These are phyloP conservation scores for Colletotrichum lupini DNA, from an alignment of 2,329 filamentous ascomycete species.

Conservation along the genomic window DNA sequence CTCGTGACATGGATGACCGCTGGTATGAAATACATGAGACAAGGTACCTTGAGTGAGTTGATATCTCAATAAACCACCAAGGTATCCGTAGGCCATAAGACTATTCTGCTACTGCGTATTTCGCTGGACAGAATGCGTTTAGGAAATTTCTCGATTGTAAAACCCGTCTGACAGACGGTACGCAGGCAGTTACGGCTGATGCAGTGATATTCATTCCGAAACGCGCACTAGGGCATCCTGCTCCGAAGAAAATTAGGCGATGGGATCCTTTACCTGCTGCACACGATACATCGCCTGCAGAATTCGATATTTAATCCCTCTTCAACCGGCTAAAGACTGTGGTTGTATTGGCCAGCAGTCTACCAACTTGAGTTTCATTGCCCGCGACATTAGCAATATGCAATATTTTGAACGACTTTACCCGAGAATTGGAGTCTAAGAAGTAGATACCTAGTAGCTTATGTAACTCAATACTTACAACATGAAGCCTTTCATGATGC, in stretches of 20 bases:
- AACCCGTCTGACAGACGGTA: background rate
- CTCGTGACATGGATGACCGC: constrained; percentile 5
- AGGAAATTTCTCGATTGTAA: background rate
- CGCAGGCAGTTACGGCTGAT: background rate
- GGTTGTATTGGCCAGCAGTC: background rate
- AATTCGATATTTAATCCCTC: background rate
- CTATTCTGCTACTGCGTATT: background rate
- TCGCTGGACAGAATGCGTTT: too few relatives aligned
- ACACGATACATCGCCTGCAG: background rate
- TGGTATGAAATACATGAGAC: background rate
- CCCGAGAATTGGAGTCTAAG: background rate
- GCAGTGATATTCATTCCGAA: background rate
- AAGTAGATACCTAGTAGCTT: too few relatives aligned
- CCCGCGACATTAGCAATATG: background rate
- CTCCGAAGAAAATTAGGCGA: background rate
- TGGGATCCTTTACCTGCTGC: background rate
- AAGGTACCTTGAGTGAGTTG: background rate
- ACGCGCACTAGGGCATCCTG: background rate
- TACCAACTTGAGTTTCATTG: constrained; percentile 4
- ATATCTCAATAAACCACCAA: too few relatives aligned
- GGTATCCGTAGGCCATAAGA: too few relatives aligned
- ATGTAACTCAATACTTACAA: too few relatives aligned
- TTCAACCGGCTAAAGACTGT: constrained; percentile 3
- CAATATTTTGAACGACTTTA: background rate
- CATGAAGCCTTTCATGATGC: too few relatives aligned